A percentile compares a stretch with the other conserved stretches of the same genome.
phyloP scores from a whole-genome alignment of 139 green algal genomes.

The Chlorella ohadii region DNA sequence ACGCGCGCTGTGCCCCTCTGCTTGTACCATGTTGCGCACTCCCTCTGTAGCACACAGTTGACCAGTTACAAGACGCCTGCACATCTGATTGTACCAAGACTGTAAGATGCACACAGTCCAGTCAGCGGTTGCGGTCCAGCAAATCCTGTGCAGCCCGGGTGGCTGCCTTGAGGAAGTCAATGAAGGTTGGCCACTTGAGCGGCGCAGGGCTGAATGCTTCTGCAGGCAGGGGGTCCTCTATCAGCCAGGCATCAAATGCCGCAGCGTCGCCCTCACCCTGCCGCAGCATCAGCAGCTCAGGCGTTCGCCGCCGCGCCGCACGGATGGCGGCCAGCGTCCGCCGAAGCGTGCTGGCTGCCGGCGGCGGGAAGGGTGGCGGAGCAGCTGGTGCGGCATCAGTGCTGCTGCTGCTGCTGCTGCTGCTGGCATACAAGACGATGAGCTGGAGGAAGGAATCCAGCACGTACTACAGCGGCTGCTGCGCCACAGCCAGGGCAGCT shows the following conservation, averaged over 20 bases:
- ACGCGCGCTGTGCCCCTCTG: too few species aligned
- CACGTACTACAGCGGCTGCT: slow-evolving; percentile 86
- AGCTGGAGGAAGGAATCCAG: slow-evolving; percentile 86
- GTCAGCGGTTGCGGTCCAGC: background rate
- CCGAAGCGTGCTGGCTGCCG: slow-evolving; percentile 60
- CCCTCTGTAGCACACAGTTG: too few species aligned
- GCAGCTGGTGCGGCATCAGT: slow-evolving; percentile 6
- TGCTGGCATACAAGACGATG: slow-evolving; percentile 45
- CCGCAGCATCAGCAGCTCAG: slow-evolving; percentile 68
- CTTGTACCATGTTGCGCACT: too few species aligned
- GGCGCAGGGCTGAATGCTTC: background rate
- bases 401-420: background rate
- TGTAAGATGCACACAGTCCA: too few species aligned
- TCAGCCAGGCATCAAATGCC: slow-evolving; percentile 71
- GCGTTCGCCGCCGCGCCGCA: slow-evolving; percentile 60
- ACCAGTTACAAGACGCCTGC: too few species aligned
- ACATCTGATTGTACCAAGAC: too few species aligned
- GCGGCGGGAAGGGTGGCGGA: slow-evolving; percentile 74
- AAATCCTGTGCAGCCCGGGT: background rate
- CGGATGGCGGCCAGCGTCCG: slow-evolving; percentile 61
- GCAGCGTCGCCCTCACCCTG: slow-evolving; percentile 62
- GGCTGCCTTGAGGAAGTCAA: background rate
- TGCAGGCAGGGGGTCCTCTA: slow-evolving; percentile 66
- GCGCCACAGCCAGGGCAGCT: slow-evolving; percentile 57
- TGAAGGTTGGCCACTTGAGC: background rate